These are phyloP conservation scores for Venturia oleaginea DNA, from an alignment of 2,329 filamentous ascomycete genomes.

Conservation along the genomic window DNA sequence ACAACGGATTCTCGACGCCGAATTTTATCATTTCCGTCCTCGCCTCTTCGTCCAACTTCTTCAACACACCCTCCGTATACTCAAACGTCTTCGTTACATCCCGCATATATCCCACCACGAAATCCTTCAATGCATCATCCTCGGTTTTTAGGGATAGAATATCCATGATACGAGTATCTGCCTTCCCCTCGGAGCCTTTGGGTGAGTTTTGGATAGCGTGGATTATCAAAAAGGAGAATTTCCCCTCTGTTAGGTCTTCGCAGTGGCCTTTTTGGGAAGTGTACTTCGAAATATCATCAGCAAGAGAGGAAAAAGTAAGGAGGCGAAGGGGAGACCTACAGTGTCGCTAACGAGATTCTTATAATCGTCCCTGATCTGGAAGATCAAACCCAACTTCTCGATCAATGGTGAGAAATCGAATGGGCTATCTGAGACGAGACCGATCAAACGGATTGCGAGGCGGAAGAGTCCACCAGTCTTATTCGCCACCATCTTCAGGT, in stretches of 20 bases:
- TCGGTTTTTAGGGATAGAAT: constrained; percentile 84
- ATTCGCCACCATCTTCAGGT: constrained; percentile 41
- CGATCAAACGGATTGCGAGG: constrained; percentile 38
- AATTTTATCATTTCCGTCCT: constrained; percentile 33
- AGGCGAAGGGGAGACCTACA: constrained; percentile 11
- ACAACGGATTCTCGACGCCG: constrained; percentile 18
- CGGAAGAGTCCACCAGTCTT: constrained; percentile 42
- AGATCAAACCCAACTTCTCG: constrained; percentile 22
- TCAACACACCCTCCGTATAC: constrained; percentile 59
- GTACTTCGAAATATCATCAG: constrained; percentile 21
- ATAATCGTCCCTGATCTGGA: constrained; percentile 29
- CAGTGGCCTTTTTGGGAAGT: constrained; percentile 31
- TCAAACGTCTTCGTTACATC: constrained; percentile 71
- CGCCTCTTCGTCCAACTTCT: constrained; percentile 34
- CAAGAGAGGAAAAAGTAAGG: not conserved
- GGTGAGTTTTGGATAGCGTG: constrained; percentile 60
- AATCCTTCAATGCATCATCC: constrained; percentile 81
- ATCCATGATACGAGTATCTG: constrained; percentile 69
- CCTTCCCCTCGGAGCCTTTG: constrained; percentile 27
- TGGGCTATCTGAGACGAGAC: constrained; percentile 24
- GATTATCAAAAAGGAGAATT: constrained; percentile 31
- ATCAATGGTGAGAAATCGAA: constrained; percentile 20
- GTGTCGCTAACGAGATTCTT: constrained; percentile 20
- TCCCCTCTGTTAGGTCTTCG: constrained; percentile 36
- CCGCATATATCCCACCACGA: constrained; percentile 87